Conservation (phyloP, 2,329 filamentous ascomycete genomes). For the Aspergillus proliferans region DNA sequence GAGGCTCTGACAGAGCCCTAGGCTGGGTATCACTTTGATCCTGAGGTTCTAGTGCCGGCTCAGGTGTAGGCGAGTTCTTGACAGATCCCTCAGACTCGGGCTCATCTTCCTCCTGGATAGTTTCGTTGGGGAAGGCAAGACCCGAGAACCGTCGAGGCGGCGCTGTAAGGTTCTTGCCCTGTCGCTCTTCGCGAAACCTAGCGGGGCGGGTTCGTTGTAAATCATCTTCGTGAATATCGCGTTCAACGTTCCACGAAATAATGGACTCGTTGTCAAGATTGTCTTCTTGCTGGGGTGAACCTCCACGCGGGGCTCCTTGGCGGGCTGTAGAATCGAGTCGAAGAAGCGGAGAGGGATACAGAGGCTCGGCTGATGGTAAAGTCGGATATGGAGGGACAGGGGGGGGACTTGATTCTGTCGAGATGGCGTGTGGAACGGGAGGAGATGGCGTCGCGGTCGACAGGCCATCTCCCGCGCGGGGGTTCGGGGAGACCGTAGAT, state of each 20-base stretch:
- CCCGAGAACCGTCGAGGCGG: conserved; percentile 31
- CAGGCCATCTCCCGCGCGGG: conserved; percentile 2
- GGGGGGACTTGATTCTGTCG: conserved; percentile 25
- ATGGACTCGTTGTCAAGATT: conserved; percentile 29
- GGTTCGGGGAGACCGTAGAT: conserved; percentile 16
- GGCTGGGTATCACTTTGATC: neutral
- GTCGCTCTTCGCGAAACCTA: conserved; percentile 14
- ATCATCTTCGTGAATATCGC: conserved; percentile 31
- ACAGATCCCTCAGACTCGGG: conserved; percentile 6
- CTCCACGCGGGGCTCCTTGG: conserved; percentile 8
- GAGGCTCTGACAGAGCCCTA: neutral
- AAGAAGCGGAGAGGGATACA: conserved; percentile 26
- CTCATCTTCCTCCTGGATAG: conserved; percentile 26
- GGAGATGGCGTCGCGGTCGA: conserved; percentile 31
- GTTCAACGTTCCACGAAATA: conserved; percentile 30
- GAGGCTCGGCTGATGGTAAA: conserved; percentile 13
- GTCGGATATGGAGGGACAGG: conserved; percentile 16
- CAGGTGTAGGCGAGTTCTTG: neutral
- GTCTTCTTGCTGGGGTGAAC: conserved; percentile 15
- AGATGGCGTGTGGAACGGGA: conserved; percentile 27
- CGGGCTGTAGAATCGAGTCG: conserved; percentile 10
- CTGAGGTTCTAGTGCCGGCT: conserved; percentile 1
- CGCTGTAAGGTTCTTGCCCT: conserved; percentile 29
- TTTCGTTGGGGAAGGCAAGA: conserved; percentile 21
- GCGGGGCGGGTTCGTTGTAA: conserved; percentile 28